Conservation (phyloP, 805 yeast genomes). For the Candida dajiaensis region DNA sequence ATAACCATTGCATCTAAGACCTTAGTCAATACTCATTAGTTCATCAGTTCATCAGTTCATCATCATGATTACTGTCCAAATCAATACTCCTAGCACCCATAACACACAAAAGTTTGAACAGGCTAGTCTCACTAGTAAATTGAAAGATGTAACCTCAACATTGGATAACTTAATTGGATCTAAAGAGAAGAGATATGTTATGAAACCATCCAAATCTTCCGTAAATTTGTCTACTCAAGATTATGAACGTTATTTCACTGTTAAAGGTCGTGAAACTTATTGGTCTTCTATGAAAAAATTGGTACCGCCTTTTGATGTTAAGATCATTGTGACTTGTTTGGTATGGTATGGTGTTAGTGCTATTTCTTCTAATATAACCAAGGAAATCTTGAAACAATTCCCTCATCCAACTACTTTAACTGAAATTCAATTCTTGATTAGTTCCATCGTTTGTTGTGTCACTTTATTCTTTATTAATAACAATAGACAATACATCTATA, state of each 20-base stretch:
- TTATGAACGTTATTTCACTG: conserved; percentile 20
- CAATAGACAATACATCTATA: conserved; percentile 22
- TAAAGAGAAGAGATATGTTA: background rate
- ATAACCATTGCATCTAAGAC: too few species aligned
- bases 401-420: conserved; percentile 85
- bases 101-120: conserved; percentile 3
- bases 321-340: conserved; percentile 51
- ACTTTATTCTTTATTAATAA: conserved; percentile 36
- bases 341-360: conserved; percentile 81
- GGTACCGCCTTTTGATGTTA: conserved; percentile 32
- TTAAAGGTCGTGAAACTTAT: conserved; percentile 14
- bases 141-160: background rate
- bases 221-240: conserved; percentile 16
- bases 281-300: conserved; percentile 6
- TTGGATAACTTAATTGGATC: background rate
- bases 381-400: conserved; percentile 63
- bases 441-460: conserved; percentile 51
- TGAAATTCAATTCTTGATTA: conserved; percentile 77
- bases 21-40: too few species aligned
- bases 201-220: conserved; percentile 25
- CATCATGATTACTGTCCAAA: conserved; percentile 8
- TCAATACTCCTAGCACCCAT: conserved; percentile 5
- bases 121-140: conserved; percentile 1
- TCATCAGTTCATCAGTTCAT: too few species aligned
- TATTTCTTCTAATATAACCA: conserved; percentile 74